Conservation (phyloP, 768 basidiomycete genomes). For the Lentinula sp. region DNA sequence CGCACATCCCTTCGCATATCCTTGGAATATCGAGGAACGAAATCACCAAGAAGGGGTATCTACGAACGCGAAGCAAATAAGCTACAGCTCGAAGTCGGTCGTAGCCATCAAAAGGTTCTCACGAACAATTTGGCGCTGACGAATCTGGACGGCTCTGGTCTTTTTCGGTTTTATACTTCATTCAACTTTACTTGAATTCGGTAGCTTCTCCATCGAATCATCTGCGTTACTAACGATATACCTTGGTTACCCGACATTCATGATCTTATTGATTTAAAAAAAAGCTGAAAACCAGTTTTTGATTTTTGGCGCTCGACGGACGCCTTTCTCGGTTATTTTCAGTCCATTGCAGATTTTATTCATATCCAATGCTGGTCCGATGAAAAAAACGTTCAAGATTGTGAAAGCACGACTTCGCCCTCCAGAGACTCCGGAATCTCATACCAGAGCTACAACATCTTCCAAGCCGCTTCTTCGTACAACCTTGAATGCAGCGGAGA, state of each 20-base stretch:
- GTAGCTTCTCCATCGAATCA: no score
- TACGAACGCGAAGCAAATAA: neutral
- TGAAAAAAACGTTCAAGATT: neutral
- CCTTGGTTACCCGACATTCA: no score
- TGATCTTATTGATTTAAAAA: no score
- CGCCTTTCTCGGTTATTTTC: no score
- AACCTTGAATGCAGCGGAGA: neutral
- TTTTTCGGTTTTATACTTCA: neutral
- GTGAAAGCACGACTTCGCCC: neutral
- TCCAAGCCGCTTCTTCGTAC: neutral
- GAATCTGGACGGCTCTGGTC: neutral
- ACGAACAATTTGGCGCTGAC: neutral
- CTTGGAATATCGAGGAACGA: conserved; percentile 7
- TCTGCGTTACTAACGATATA: no score
- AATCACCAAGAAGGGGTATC: neutral
- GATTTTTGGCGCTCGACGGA: no score
- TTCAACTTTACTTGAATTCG: no score
- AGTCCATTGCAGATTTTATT: no score
- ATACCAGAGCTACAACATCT: neutral
- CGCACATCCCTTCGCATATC: conserved; percentile 88
- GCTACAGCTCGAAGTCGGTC: neutral
- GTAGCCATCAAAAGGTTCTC: neutral
- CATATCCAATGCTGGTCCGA: neutral
- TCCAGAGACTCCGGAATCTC: neutral
- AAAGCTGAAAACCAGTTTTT: no score